Evolutionary conservation across 306 rosid genomes (phyloP).

Genomic region (Malus sieversii): DNA sequence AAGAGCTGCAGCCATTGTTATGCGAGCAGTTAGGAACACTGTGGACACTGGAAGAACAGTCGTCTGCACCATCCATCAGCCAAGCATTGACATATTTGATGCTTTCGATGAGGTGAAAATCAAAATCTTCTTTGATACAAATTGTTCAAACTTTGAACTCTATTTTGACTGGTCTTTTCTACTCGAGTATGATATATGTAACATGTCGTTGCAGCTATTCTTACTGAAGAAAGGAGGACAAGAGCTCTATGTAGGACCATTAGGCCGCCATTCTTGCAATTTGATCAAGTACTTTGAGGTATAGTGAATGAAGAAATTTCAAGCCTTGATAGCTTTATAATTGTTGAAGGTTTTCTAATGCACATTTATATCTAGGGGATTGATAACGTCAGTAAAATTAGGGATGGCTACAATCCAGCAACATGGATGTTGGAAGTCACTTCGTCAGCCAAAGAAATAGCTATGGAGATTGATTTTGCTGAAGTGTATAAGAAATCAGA

Average conservation of each 20-base stretch:
- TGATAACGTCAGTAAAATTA: slow-evolving; percentile 2
- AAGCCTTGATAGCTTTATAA: not conserved
- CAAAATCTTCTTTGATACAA: not conserved
- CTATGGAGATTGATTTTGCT: slow-evolving; percentile 5
- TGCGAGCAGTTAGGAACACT: slow-evolving; percentile 63
- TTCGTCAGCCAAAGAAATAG: not conserved
- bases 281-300: slow-evolving; percentile 16
- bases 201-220: slow-evolving; percentile 13
- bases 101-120: slow-evolving; percentile 53
- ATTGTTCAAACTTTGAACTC: not conserved
- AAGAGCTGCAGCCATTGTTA: slow-evolving; percentile 61
- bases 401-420: slow-evolving; percentile 16
- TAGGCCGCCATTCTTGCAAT: slow-evolving; percentile 11
- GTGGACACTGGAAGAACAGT: slow-evolving; percentile 65
- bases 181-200: not conserved
- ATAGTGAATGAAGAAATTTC: not conserved
- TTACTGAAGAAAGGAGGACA: slow-evolving; percentile 14
- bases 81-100: slow-evolving; percentile 62
- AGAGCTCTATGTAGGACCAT: slow-evolving; percentile 5
- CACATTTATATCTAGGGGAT: not conserved
- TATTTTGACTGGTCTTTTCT: not conserved
- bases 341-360: not conserved
- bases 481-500: slow-evolving; percentile 11
- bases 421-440: slow-evolving; percentile 20
- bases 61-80: slow-evolving; percentile 65